Evolutionary conservation across 2,329 filamentous ascomycete genomes (phyloP), one percentile per base, ranked within the genome.

Genomic region (Apiospora saccharicola): DNA sequence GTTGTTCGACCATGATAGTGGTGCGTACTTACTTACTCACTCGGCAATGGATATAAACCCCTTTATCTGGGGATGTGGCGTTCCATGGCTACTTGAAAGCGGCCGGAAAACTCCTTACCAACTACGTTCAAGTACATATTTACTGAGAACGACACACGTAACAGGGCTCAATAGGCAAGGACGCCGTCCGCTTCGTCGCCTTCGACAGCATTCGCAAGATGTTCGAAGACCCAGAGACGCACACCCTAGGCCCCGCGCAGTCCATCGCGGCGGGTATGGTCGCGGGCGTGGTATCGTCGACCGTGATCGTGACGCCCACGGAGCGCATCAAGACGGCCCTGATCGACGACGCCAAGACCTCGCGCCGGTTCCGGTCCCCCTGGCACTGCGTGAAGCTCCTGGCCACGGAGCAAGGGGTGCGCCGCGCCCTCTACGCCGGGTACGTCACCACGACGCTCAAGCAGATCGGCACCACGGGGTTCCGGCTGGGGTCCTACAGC

Each of bases 271-370:
- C 89, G 1, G 90, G 90, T 43, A 91, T 91, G 88, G 81, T 84
- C 0, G 86, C 88, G 0, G 90, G 90, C 2, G 85, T 90, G 0
- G 85, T 90, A 0, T 88, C 90, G 34, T 88, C 85, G 19, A 85
- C 89, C 0, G 82, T 87, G 24, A 86, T 89, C 49, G 90, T 91
- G 3, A 91, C 90, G 22, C 90, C 90, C 0, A 89, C 88, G 0
- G 90, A 91, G 78, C 85, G 90, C 57, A 88, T 91, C 79, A 92
- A 92, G 78, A 91, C 90, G 0, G 89, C 89, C 1, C 79, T 91
- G 16, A 91, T 92, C 73, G 90, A 91, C 78, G 90, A 91, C 76
- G 89, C 79, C 46, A 75, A 75, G 22, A 79, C 78, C 4, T 10
- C 26, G n/a, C 76, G 69, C 12, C 78, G 78, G 24, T 91, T 90